Conservation (phyloP, 768 basidiomycete genomes). For the Suillus subalutaceus region DNA sequence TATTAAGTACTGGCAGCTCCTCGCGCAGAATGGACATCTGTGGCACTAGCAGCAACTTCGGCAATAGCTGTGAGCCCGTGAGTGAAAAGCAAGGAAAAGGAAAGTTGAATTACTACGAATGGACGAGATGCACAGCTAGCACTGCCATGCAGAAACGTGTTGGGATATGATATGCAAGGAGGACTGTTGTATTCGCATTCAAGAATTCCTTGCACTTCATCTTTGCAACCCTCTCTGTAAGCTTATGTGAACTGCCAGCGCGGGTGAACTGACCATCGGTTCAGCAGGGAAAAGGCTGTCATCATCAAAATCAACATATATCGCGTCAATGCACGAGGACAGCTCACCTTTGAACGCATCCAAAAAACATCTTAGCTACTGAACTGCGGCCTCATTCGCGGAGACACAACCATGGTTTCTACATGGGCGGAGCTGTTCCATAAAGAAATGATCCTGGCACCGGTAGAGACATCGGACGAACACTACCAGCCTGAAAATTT, state of each 20-base stretch:
- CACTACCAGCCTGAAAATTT: background rate
- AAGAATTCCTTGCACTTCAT: background rate
- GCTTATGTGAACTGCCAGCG: background rate
- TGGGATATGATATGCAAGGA: background rate
- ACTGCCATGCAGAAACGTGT: background rate
- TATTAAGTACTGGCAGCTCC: no score
- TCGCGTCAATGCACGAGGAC: no score
- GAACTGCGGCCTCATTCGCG: background rate
- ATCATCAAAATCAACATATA: background rate
- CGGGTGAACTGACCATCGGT: background rate
- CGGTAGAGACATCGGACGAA: background rate
- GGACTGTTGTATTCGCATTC: background rate
- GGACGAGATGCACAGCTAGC: background rate
- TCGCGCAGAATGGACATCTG: no score
- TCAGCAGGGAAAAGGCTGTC: background rate
- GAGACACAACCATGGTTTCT: background rate
- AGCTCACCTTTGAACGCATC: background rate
- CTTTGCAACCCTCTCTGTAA: background rate
- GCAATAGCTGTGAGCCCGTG: no score
- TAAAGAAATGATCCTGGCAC: background rate
- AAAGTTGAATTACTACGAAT: background rate
- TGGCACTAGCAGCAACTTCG: no score
- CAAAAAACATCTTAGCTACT: background rate
- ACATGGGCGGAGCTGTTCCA: background rate
- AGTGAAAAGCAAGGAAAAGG: no score